Evolutionary conservation across 2,329 filamentous ascomycete species (phyloP), one percentile per base, ranked within the genome.

Genomic region (Monosporascus sp.): DNA sequence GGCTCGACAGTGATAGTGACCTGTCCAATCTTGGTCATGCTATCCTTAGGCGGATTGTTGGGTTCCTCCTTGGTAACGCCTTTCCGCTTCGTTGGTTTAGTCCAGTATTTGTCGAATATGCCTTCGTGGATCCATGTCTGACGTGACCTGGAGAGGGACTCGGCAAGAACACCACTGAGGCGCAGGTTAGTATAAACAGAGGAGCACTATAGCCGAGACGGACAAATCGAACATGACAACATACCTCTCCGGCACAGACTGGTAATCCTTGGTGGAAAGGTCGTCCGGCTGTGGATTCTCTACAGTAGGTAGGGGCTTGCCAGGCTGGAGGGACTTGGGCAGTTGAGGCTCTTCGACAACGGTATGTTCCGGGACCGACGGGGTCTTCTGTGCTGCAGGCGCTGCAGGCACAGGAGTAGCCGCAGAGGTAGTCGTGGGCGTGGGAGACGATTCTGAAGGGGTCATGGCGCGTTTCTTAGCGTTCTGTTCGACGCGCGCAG

Each of bases 1-100:
- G 90, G 90, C 68, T 92, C 89, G 54, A 92, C 83, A 22, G 83
- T 86, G 56, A 95, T 83, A 36, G 84, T 84, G 56, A 89, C 84
- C 60, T 81, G 81, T 60, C 90, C 89, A 22, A 90, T 79, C 68
- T 85, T 88, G 58, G 79, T 75, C 84, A 90, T 89, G 56, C 79
- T 84, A 46, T 90, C 81, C 68, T 88, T 84, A 56, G 84, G 72
- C 2, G 85, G 85, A 61, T 89, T 88, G 60, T 84, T 83, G 6
- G 80, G 75, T 49, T 85, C 81, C 60, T 86, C 84, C 51, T 80
- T 78, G 24, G 83, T 68, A 3, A 81, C 79, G 44, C 85, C 83
- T 67, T 86, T 89, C 57, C 81, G 81, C 70, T 86, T 88, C 42
- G 74, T 74, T 3, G 87, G 86, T 65, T 90, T 90, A 8, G 84